A percentile compares a stretch with the other conserved stretches of the same genome.
phyloP scores from a whole-genome alignment of 2,329 filamentous ascomycete genomes.

The Phaeosphaeria sp. region DNA sequence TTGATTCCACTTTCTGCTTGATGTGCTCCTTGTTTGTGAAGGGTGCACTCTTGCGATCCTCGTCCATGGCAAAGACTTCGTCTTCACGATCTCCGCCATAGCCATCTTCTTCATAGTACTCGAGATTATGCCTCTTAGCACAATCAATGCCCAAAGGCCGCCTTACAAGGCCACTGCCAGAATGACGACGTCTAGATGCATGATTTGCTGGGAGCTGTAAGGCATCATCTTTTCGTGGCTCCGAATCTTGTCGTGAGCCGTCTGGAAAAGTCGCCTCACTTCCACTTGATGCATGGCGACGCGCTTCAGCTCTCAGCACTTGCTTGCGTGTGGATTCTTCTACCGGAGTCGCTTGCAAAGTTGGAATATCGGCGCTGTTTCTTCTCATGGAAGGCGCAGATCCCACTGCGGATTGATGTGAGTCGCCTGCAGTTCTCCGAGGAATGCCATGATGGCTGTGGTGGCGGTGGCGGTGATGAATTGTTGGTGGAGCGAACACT shows the following conservation, averaged over 20 bases:
- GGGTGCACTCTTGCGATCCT: constrained; percentile 36
- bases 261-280: constrained; percentile 17
- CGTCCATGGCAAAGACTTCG: constrained; percentile 72
- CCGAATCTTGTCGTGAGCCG: constrained; percentile 15
- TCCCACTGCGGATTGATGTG: constrained; percentile 32
- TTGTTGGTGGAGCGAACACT: constrained; percentile 83
- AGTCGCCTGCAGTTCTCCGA: constrained; percentile 38
- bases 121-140: constrained; percentile 72
- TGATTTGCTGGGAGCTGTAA: constrained; percentile 36
- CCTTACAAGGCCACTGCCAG: constrained; percentile 81
- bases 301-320: constrained; percentile 50
- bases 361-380: constrained; percentile 48
- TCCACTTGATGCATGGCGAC: constrained; percentile 37
- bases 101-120: constrained; percentile 90
- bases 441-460: constrained; percentile 69
- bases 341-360: constrained; percentile 27
- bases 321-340: constrained; percentile 51
- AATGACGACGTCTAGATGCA: constrained; percentile 72
- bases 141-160: constrained; percentile 71
- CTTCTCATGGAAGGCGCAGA: constrained; percentile 44
- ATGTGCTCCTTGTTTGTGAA: not conserved
- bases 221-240: constrained; percentile 17
- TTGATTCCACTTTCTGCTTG: not conserved
- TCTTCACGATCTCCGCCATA: constrained; percentile 81
- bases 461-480: constrained; percentile 78